Evolutionary conservation across 2,329 filamentous ascomycete genomes (phyloP), one percentile per base, ranked within the genome.

Genomic region (Parastagonospora avenae): DNA sequence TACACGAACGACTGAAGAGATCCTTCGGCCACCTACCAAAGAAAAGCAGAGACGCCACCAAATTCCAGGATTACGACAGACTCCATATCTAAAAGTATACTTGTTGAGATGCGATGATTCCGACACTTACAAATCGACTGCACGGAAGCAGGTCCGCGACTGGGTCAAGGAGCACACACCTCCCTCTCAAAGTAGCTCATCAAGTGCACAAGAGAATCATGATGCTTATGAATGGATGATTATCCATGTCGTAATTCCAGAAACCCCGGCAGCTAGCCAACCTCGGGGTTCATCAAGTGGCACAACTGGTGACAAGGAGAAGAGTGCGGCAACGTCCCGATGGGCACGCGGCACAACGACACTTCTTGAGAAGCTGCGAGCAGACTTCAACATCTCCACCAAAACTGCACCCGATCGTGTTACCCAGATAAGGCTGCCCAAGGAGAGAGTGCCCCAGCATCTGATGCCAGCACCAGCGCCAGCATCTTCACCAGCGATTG

Each of bases 151-250:
- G 60, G 81, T 99, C 31, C 85, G 90, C 43, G 92, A 97, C 59
- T 99, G 94, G 94, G 85, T 97, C 64, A 95, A 94, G 73, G 79
- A 83, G 6, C 83, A 95, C 56, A 82, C 85, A 0, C 78, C 83
- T 0, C 79, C 84, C 2, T 69, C 70, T 12, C 77, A 83, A 50
- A 79, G 76, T 51, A 82, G 80, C 45, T 84, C 85, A 6, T 70
- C 77, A 15, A 90, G 80, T 65, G 87, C 85, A 15, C 88, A 92
- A 66, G 93, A 97, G 68, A 94, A 95, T 55, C 94, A 99, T 68
- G 93, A 99, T 77, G 93, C 94, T 0, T 96, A 89, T 62, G 94
- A 99, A 74, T 97, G 92, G 90, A 79, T 99, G 59, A 90, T 99
- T 47, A 70, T 99, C 16, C 94, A 99, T 71, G 90, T 99, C 24